phyloP scores from a whole-genome alignment of 2,329 filamentous ascomycete genomes.

The Myrmaecium sp. region DNA sequence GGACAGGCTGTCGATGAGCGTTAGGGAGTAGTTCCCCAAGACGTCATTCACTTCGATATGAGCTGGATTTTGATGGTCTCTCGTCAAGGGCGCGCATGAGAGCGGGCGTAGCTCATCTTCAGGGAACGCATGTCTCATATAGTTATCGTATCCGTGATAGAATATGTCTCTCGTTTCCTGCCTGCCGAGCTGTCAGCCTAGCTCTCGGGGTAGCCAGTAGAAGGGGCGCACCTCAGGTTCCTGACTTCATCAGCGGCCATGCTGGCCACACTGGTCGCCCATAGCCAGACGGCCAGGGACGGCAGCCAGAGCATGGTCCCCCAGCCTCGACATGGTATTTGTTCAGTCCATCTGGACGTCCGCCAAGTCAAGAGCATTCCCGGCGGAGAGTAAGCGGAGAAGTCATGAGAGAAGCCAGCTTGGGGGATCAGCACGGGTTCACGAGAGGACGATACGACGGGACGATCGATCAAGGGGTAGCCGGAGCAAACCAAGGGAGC shows the following conservation, averaged over 20 bases:
- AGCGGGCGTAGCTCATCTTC: slow-evolving; percentile 89
- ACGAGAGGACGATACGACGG: no score
- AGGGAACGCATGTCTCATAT: slow-evolving; percentile 85
- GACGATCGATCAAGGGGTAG: no score
- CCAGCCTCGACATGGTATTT: slow-evolving; percentile 9
- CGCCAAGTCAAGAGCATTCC: slow-evolving; percentile 21
- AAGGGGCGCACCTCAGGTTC: slow-evolving; percentile 16
- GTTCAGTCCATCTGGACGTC: slow-evolving; percentile 13
- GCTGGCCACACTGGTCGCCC: slow-evolving; percentile 18
- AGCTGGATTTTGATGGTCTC: slow-evolving; percentile 61
- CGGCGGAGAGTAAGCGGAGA: slow-evolving; percentile 10
- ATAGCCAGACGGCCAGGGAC: slow-evolving; percentile 18
- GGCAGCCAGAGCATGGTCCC: slow-evolving; percentile 16
- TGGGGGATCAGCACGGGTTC: no score
- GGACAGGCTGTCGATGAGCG: slow-evolving; percentile 85
- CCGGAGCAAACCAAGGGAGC: no score
- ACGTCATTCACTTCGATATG: slow-evolving; percentile 88
- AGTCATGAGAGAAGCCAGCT: slow-evolving; percentile 19
- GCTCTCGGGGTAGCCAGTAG: not conserved
- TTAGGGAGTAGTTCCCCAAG: slow-evolving; percentile 90
- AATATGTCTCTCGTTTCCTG: slow-evolving; percentile 54
- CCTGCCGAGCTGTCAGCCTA: slow-evolving; percentile 9
- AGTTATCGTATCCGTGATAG: slow-evolving; percentile 92
- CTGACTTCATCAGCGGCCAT: slow-evolving; percentile 28
- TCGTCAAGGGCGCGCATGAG: slow-evolving; percentile 66